phyloP scores from a whole-genome alignment of 257 asterid genomes.

The Lavandula angustifolia region DNA sequence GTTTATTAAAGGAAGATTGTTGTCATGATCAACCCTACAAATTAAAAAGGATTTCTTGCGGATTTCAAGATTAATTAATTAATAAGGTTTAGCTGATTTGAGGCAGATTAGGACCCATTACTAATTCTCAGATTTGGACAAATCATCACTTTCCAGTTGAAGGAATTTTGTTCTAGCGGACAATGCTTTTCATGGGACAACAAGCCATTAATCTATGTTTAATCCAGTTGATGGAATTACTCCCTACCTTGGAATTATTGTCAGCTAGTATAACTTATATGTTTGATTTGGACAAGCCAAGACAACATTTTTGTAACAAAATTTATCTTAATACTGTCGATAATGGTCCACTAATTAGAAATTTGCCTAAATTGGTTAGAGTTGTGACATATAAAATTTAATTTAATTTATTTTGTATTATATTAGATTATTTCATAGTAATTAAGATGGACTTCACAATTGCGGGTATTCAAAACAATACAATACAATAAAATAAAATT shows the following conservation, averaged over 20 bases:
- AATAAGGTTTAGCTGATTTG: slow-evolving; percentile 16
- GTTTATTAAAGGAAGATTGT: slow-evolving; percentile 14
- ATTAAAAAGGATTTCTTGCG: slow-evolving; percentile 13
- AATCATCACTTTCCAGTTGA: slow-evolving; percentile 40
- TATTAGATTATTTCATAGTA: too few species aligned
- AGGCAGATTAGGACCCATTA: slow-evolving; percentile 23
- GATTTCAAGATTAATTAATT: slow-evolving; percentile 5
- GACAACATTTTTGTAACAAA: not conserved
- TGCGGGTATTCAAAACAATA: too few species aligned
- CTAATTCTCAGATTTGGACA: slow-evolving; percentile 33
- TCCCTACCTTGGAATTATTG: not conserved
- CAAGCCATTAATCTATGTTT: slow-evolving; percentile 9
- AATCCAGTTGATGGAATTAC: slow-evolving; percentile 26
- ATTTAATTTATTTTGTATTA: too few species aligned
- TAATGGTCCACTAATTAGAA: too few species aligned
- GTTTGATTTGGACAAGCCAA: slow-evolving; percentile 16
- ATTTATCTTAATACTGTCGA: too few species aligned
- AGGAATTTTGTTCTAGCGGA: not conserved
- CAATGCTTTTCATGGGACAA: slow-evolving; percentile 30
- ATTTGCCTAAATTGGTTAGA: too few species aligned
- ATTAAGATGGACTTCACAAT: too few species aligned
- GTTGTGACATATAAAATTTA: too few species aligned
- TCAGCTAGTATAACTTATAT: not conserved
- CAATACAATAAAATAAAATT: too few species aligned
- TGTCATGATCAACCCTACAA: slow-evolving; percentile 12